These are phyloP conservation scores for Scheffersomyces lignosus DNA, from an alignment of 805 yeast genomes.

Conservation along the genomic window DNA sequence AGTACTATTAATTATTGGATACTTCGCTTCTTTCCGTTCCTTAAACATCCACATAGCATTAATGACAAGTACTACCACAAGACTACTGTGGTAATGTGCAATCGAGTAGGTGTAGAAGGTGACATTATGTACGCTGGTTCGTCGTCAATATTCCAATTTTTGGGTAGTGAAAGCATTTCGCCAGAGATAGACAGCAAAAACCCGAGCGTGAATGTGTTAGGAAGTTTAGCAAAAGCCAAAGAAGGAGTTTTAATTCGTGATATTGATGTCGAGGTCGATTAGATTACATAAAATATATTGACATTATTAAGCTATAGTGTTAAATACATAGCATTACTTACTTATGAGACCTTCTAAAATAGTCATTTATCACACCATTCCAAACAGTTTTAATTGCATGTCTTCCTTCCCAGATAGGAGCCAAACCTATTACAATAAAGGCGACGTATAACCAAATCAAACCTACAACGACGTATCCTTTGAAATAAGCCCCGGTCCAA, in stretches of 20 bases:
- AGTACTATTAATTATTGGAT: constrained; percentile 73
- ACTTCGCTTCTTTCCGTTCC: constrained; percentile 63
- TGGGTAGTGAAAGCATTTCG: constrained; percentile 27
- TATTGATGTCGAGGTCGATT: constrained; percentile 35
- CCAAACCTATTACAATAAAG: constrained; percentile 30
- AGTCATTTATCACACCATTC: constrained; percentile 19
- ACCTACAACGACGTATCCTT: constrained; percentile 38
- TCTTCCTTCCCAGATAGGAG: constrained; percentile 35
- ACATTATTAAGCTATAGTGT: too few relatives aligned
- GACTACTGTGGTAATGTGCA: constrained; percentile 54
- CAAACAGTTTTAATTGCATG: constrained; percentile 24
- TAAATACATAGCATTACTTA: too few relatives aligned
- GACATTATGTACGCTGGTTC: constrained; percentile 69
- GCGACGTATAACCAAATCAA: constrained; percentile 42
- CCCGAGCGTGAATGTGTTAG: constrained; percentile 52
- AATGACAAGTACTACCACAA: constrained; percentile 20
- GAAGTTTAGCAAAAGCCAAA: constrained; percentile 59
- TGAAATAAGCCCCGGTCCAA: constrained; percentile 35
- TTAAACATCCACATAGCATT: constrained; percentile 35
- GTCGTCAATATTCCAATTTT: constrained; percentile 55
- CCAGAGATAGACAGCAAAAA: constrained; percentile 40
- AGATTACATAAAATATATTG: too few relatives aligned
- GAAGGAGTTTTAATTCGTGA: constrained; percentile 69
- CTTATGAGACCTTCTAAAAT: constrained; percentile 4
- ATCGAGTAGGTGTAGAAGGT: constrained; percentile 78